Conservation (phyloP, 2,329 filamentous ascomycete genomes). For the Neonectria punicea region DNA sequence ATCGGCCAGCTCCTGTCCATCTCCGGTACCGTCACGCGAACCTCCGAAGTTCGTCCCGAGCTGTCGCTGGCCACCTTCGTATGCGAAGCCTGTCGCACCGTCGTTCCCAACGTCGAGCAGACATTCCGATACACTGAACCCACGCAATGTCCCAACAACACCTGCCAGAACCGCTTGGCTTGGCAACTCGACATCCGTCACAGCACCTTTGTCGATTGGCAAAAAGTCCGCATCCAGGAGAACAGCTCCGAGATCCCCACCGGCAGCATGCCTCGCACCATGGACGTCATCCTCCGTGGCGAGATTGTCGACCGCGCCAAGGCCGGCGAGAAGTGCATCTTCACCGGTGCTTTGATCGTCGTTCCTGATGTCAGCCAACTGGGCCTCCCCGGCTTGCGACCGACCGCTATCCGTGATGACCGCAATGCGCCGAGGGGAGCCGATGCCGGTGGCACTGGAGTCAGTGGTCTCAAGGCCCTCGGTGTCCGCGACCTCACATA, state of each 20-base stretch:
- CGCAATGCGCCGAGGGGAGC: slow-evolving; percentile 76
- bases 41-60: slow-evolving; percentile 95
- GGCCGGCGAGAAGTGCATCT: slow-evolving; percentile 97
- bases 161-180: slow-evolving; percentile 88
- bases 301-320: slow-evolving; percentile 98
- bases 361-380: slow-evolving; percentile 97
- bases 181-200: slow-evolving; percentile 98
- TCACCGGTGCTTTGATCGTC: slow-evolving; percentile 95
- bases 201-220: slow-evolving; percentile 99
- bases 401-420: slow-evolving; percentile 86
- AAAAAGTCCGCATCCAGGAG: slow-evolving; percentile 97
- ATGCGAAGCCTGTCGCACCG: slow-evolving; percentile 86
- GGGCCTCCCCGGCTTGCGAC: slow-evolving; percentile 84
- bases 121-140: slow-evolving; percentile 98
- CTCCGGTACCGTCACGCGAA: slow-evolving; percentile 95
- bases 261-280: slow-evolving; percentile 97
- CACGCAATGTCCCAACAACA: slow-evolving; percentile 89
- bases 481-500: slow-evolving; percentile 97
- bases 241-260: slow-evolving; percentile 99
- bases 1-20: slow-evolving; percentile 95
- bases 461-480: slow-evolving; percentile 88
- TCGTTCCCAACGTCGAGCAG: slow-evolving; percentile 92
- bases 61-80: slow-evolving; percentile 91
- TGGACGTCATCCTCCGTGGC: slow-evolving; percentile 95
- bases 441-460: slow-evolving; percentile 85